Base-by-base conservation (phyloP, 495 filamentous ascomycete genomes). In the Penicillium diatomitis region DNA sequence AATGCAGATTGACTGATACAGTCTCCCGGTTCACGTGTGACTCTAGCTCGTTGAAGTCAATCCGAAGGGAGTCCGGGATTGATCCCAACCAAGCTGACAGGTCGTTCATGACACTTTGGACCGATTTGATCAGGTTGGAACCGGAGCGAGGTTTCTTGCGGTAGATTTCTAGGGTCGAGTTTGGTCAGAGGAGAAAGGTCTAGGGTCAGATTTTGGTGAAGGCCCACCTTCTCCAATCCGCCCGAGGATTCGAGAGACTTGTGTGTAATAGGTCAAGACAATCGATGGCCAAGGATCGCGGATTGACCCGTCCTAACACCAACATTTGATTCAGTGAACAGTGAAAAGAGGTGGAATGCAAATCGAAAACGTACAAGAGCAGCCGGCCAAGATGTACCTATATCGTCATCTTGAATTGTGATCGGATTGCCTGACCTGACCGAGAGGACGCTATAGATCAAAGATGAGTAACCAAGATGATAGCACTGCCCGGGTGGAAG, bases 401-500 rank as follows among this genome's bases (percentile, higher is more conserved):
- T 76, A 48, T 78, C 74, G 44, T 73, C 66, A 50, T 76, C 74
- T 8, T 70, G 68, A 9, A 78, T 71, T 1, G 70, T 71, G 32
- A 73, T 66, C 0, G 74, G 74, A 47, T 75, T 73, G 5, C 74
- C 72, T 2, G 71, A 74, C 50, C 76, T 76, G 38, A 70, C 71
- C 0, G 67, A 69, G 2, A 74, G 54, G 37, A 78, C 58, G 12
- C 65, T 67, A 27, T 43, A 20, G 6, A 7, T 11, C 31, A 11
- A 27, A 1, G 42, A 29, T 43, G 33, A 42, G 37, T 6, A 28
- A 20, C 20, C 20, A 20, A 31, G 3, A 30, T 30, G 6, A 30
- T 30, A 11, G n/a, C 6, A 8, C 27, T 6, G 3, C 38, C 34
- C 37, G 12, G 6, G 8, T 3, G 8, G 32, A 35, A 8, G 3